Conservation (phyloP, 208 protist genomes). For the Leishmania tropica region DNA sequence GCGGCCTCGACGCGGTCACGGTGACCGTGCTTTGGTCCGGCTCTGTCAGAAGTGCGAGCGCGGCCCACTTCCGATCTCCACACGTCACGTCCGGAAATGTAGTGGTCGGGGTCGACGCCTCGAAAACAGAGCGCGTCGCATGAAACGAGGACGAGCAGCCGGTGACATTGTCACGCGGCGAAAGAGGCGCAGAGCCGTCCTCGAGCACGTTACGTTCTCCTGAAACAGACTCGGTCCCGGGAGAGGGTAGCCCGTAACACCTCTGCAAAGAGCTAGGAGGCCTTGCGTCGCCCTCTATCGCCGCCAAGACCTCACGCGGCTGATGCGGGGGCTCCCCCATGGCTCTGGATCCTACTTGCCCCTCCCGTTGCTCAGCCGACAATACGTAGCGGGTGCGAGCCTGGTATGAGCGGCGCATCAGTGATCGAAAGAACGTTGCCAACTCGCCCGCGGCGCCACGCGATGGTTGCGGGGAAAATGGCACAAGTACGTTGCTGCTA, state of each 20-base stretch:
- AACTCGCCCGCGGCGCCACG: neutral
- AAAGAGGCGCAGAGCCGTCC: neutral
- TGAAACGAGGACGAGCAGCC: neutral
- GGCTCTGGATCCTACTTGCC: neutral
- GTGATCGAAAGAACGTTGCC: neutral
- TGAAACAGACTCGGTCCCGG: neutral
- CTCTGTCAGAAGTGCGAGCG: neutral
- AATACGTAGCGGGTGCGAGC: neutral
- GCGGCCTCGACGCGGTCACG: too few species aligned
- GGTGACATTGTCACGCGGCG: neutral
- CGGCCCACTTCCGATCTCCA: neutral
- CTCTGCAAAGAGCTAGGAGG: neutral
- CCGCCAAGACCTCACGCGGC: neutral
- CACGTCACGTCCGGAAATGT: neutral
- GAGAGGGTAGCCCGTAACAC: neutral
- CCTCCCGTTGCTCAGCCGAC: neutral
- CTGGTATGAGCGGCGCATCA: neutral
- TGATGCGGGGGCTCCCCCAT: neutral
- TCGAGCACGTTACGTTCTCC: constrained; percentile 3
- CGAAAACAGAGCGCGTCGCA: neutral
- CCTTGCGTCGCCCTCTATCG: neutral
- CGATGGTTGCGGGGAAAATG: neutral
- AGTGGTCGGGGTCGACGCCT: neutral
- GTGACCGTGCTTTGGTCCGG: constrained; percentile 3
- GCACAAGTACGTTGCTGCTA: neutral